A percentile compares a stretch with the other conserved stretches of the same genome.
phyloP scores from a whole-genome alignment of 164 flowering plant species.

The Chimonanthus praecox region DNA sequence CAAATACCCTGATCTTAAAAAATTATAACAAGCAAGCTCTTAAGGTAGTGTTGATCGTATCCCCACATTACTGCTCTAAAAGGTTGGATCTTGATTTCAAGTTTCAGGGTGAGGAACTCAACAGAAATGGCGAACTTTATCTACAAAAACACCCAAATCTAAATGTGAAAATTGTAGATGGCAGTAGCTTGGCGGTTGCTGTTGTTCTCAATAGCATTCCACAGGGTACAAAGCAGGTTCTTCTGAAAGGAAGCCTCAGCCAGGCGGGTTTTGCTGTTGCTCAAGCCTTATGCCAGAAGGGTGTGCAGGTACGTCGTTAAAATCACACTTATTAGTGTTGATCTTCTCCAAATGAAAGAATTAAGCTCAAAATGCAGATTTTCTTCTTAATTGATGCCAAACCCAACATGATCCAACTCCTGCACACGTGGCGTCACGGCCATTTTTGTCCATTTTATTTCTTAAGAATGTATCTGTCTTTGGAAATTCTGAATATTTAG shows the following conservation, averaged over 20 bases:
- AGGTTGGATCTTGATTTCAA: background rate
- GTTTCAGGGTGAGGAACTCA: slow-evolving; percentile 54
- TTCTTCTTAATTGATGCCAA: background rate
- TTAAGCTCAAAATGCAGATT: background rate
- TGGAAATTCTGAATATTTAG: no score
- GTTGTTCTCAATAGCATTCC: slow-evolving; percentile 56
- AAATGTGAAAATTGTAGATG: slow-evolving; percentile 60
- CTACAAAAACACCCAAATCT: slow-evolving; percentile 41
- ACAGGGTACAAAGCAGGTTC: slow-evolving; percentile 43
- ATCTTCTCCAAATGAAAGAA: background rate
- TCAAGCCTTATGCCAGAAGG: slow-evolving; percentile 37
- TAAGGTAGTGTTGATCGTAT: background rate
- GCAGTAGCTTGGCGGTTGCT: slow-evolving; percentile 61
- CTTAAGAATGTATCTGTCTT: no score
- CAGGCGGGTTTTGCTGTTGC: slow-evolving; percentile 40
- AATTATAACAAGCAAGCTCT: background rate
- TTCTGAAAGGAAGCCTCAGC: slow-evolving; percentile 35
- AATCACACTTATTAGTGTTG: background rate
- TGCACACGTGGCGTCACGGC: no score
- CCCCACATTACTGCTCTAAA: background rate
- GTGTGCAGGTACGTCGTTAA: slow-evolving; percentile 32
- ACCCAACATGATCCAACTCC: background rate
- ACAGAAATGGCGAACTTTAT: slow-evolving; percentile 53
- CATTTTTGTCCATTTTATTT: no score
- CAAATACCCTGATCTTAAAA: background rate